These are phyloP conservation scores for Cadophora gregata DNA, from an alignment of 2,329 filamentous ascomycete species.

Conservation along the genomic window DNA sequence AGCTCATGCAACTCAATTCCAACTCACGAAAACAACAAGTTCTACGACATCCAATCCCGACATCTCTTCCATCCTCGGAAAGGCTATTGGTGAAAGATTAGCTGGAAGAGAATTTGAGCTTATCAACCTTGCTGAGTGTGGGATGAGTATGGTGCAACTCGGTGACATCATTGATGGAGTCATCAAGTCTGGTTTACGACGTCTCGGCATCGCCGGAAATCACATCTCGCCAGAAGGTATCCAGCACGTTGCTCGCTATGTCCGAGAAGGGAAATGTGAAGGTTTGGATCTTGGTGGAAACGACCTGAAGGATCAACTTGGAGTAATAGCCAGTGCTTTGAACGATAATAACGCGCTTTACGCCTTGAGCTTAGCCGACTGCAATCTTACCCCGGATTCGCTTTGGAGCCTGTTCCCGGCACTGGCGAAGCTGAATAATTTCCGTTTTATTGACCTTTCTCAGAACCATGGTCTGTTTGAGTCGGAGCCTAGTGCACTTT, in stretches of 20 bases:
- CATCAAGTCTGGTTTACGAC: conserved; percentile 76
- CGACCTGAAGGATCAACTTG: conserved; percentile 64
- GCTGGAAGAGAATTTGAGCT: conserved; percentile 80
- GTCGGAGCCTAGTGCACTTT: conserved; percentile 73
- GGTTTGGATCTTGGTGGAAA: conserved; percentile 91
- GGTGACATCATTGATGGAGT: conserved; percentile 80
- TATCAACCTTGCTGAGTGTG: conserved; percentile 81
- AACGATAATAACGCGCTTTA: conserved; percentile 66
- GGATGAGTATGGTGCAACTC: conserved; percentile 73
- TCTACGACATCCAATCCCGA: conserved; percentile 40
- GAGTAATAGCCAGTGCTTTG: conserved; percentile 58
- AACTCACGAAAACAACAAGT: conserved; percentile 35
- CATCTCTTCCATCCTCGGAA: conserved; percentile 71
- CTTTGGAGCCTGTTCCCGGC: conserved; percentile 78
- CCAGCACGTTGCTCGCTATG: conserved; percentile 75
- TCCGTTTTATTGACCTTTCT: conserved; percentile 90
- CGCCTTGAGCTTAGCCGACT: conserved; percentile 86
- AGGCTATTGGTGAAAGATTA: conserved; percentile 76
- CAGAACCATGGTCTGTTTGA: conserved; percentile 86
- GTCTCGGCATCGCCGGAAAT: conserved; percentile 85
- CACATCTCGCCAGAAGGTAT: conserved; percentile 76
- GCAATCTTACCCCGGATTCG: conserved; percentile 75
- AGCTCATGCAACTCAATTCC: conserved; percentile 25
- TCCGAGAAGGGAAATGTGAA: conserved; percentile 79
- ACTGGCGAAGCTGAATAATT: conserved; percentile 70